Percentiles rank a stretch among this genome's conserved stretches.
Conservation (phyloP, 345 rosid genomes). For the Pistacia vera region DNA sequence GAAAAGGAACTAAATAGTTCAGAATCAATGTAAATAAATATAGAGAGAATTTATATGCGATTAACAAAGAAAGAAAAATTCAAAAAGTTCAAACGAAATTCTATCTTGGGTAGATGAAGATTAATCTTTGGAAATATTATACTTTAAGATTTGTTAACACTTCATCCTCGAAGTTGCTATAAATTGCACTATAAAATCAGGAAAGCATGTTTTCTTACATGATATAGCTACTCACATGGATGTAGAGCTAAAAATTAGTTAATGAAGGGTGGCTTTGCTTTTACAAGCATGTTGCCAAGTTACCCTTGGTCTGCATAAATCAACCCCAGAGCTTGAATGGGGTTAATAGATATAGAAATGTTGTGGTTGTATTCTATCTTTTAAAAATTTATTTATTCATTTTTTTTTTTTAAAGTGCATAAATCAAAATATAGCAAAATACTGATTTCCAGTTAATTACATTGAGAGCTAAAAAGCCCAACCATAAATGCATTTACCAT, state of each 20-base stretch:
- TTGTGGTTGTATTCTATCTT: neutral
- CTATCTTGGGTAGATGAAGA: neutral
- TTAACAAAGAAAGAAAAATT: neutral
- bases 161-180: neutral
- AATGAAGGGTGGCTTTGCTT: neutral
- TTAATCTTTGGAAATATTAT: conserved; percentile 3
- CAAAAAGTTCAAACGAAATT: neutral
- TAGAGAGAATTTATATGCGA: neutral
- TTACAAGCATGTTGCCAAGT: neutral
- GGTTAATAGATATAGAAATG: no score
- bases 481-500: neutral
- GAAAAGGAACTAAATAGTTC: neutral
- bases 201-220: neutral
- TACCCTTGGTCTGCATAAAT: neutral
- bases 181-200: neutral
- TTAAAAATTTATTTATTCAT: neutral
- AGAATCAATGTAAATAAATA: neutral
- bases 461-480: neutral
- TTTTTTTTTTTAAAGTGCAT: no score
- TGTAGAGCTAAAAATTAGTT: neutral
- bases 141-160: neutral
- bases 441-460: neutral
- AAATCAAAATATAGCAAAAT: neutral
- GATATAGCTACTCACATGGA: neutral
- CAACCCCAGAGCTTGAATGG: neutral